These are phyloP conservation scores for Trypanosoma scelopori DNA, from an alignment of 208 protist species.

Conservation along the genomic window DNA sequence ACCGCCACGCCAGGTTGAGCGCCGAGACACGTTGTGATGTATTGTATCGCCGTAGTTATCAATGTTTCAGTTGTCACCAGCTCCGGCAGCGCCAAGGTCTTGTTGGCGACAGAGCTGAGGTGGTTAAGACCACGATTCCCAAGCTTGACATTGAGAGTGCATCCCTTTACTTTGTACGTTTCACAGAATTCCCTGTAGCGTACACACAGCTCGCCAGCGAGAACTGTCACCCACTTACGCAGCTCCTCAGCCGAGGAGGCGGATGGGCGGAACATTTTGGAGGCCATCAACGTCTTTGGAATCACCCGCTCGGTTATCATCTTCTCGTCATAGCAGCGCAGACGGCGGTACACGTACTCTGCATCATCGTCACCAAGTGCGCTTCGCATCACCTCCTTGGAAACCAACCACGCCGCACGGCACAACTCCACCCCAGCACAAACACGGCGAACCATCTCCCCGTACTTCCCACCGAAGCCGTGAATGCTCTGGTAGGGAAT, in stretches of 20 bases:
- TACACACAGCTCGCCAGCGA: slow-evolving; percentile 55
- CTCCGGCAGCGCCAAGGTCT: slow-evolving; percentile 37
- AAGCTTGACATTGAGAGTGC: slow-evolving; percentile 52
- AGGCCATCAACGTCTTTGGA: slow-evolving; percentile 53
- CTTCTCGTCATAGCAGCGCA: slow-evolving; percentile 52
- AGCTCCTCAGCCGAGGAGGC: slow-evolving; percentile 32
- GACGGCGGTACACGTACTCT: slow-evolving; percentile 40
- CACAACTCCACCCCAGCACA: slow-evolving; percentile 43
- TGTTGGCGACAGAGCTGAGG: slow-evolving; percentile 34
- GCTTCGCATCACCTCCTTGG: slow-evolving; percentile 13
- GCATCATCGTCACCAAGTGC: slow-evolving; percentile 17
- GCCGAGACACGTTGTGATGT: slow-evolving; percentile 2
- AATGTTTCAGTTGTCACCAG: slow-evolving; percentile 32
- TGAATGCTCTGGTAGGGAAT: slow-evolving; percentile 50
- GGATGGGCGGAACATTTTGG: slow-evolving; percentile 62
- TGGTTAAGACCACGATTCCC: slow-evolving; percentile 40
- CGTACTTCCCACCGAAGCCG: slow-evolving; percentile 85
- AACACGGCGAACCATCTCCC: slow-evolving; percentile 37
- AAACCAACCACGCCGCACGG: slow-evolving; percentile 56
- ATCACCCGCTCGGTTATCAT: slow-evolving; percentile 40
- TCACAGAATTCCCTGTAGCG: slow-evolving; percentile 57
- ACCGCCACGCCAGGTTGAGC: slow-evolving; percentile 3
- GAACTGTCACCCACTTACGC: slow-evolving; percentile 62
- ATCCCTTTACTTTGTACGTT: slow-evolving; percentile 31
- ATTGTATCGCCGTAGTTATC: slow-evolving; percentile 12